Conservation (phyloP, 2,329 filamentous ascomycete genomes). For the Fusarium ramigenum region DNA sequence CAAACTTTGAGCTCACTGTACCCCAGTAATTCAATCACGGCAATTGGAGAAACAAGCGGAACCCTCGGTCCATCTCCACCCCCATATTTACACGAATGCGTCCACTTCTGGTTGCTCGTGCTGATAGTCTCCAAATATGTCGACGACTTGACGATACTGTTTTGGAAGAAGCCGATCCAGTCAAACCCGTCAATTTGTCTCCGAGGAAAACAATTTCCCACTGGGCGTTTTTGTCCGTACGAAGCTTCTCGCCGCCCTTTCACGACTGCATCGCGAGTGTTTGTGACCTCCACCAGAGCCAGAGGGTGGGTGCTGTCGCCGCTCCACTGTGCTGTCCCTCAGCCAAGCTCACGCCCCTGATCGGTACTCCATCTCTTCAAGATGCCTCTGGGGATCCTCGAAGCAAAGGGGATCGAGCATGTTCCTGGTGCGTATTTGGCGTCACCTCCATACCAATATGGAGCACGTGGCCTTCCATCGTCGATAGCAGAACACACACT, state of each 20-base stretch:
- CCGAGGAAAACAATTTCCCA: neutral
- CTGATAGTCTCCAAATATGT: conserved; percentile 2
- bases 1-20: neutral
- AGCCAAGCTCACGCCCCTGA: conserved; percentile 5
- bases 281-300: neutral
- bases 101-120: conserved; percentile 8
- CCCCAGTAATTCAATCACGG: conserved; percentile 25
- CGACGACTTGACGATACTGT: conserved; percentile 5
- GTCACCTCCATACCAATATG: neutral
- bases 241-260: neutral
- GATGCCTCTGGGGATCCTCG: conserved; percentile 73
- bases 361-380: conserved; percentile 25
- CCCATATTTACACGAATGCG: conserved; percentile 22
- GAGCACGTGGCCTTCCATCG: neutral
- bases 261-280: neutral
- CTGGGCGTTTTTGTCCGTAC: neutral
- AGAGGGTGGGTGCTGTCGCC: conserved; percentile 17
- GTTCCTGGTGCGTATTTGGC: conserved; percentile 72
- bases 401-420: conserved; percentile 71
- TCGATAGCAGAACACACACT: neutral
- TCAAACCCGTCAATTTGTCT: neutral
- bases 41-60: conserved; percentile 29
- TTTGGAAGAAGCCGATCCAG: conserved; percentile 9
- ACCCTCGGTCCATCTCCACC: conserved; percentile 21
- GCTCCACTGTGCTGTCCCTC: conserved; percentile 19